Base-by-base conservation (phyloP, 108 stramenopile genomes). In the Mediolabrus comicus region DNA sequence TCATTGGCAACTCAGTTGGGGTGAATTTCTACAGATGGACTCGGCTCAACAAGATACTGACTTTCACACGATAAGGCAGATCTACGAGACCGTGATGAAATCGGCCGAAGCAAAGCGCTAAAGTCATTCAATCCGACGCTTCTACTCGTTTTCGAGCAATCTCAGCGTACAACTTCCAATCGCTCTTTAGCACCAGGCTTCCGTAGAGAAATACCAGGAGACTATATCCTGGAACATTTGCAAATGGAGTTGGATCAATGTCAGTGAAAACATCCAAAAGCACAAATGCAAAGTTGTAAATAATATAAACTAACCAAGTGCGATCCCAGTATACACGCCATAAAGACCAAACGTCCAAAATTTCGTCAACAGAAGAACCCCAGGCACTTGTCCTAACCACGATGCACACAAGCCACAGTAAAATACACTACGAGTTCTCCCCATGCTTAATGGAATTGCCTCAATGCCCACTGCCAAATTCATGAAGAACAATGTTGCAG, bases 381-480 rank as follows among this genome's bases (percentile, higher is more conserved):
- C 89, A n/a, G 91, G 94, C 1, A 95, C 91, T 72, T 95, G 94
- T 22, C 71, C 85, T 12, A 66, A 56, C 11, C 39, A 56, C 12
- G 73, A 75, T 9, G 84, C 94, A 28, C 86, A 62, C 24, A 92
- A 77, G 9, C 94, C 87, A 60, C 74, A 65, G 69, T 80, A 87
- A 57, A 95, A 89, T 0, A 91, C 85, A 41, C 80, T 82, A 5
- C 49, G 72, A 30, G 94, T 87, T 12, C 87, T 70, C 3, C 94
- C 91, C 88, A 89, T 88, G 25, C 74, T 79, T 28, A 89, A 64
- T 4, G 90, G 94, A 31, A 95, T 88, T 17, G 75, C 71, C 57
- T 95, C 94, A 35, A 92, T 76, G 27, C 80, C 88, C 5, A 95
- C 86, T 3, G 89, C 39, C 0, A 90, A 54, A 71, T 95, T 95